phyloP scores from a whole-genome alignment of 2,329 filamentous ascomycete genomes.

The Beauveria caledonica region DNA sequence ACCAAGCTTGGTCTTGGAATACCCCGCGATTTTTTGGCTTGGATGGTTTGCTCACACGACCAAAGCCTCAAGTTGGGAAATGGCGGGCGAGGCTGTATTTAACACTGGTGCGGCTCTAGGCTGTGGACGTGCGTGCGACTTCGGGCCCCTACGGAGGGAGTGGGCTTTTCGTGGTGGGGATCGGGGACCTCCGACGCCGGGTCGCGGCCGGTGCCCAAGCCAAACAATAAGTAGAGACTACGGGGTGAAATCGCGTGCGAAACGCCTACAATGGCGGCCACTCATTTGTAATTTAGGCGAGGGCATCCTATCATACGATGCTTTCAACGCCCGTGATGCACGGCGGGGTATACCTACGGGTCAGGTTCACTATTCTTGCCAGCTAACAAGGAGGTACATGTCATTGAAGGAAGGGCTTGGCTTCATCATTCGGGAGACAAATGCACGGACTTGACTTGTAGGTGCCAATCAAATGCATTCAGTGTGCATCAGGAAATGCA shows the following conservation, averaged over 20 bases:
- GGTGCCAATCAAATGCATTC: background rate
- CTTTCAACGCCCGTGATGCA: background rate
- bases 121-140: slow-evolving; percentile 7
- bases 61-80: background rate
- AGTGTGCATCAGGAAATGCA: background rate
- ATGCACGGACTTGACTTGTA: background rate
- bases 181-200: slow-evolving; percentile 27
- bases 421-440: background rate
- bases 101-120: background rate
- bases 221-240: background rate
- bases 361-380: background rate
- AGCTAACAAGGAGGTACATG: background rate
- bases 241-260: background rate
- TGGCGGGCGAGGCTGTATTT: slow-evolving; percentile 5
- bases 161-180: slow-evolving; percentile 12
- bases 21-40: background rate
- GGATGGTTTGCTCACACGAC: background rate
- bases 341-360: background rate
- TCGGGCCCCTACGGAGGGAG: slow-evolving; percentile 7
- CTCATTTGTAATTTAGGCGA: background rate
- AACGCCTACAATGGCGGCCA: background rate
- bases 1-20: background rate
- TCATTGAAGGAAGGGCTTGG: background rate
- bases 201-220: slow-evolving; percentile 7
- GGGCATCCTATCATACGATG: background rate